Conservation (phyloP, 352 stramenopile genomes). For the Phytophthora lateralis region DNA sequence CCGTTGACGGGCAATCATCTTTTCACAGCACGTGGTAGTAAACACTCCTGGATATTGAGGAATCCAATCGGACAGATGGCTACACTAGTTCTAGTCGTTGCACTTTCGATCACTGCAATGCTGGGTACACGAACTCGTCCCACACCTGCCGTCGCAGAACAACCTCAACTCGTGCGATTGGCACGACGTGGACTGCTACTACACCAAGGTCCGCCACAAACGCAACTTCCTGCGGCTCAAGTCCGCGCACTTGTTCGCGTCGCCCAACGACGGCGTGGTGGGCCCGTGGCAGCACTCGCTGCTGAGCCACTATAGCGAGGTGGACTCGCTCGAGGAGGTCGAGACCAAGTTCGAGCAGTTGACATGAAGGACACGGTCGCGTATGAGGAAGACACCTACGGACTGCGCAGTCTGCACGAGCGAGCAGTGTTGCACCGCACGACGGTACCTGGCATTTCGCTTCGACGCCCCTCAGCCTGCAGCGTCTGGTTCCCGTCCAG, state of each 20-base stretch:
- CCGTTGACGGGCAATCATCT: constrained; percentile 6
- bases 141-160: constrained; percentile 39
- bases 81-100: not conserved
- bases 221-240: constrained; percentile 35
- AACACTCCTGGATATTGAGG: constrained; percentile 4
- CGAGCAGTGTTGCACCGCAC: constrained; percentile 17
- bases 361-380: constrained; percentile 27
- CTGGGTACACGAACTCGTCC: constrained; percentile 8
- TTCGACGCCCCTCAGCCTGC: constrained; percentile 25
- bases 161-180: constrained; percentile 28
- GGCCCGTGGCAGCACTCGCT: constrained; percentile 39
- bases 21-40: not conserved
- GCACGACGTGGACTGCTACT: constrained; percentile 6
- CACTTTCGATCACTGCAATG: constrained; percentile 7
- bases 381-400: constrained; percentile 33
- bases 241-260: constrained; percentile 38
- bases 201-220: constrained; percentile 22
- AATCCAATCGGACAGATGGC: constrained; percentile 1
- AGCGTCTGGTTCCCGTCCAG: constrained; percentile 36
- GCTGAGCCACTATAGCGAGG: constrained; percentile 28
- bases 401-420: constrained; percentile 24
- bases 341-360: constrained; percentile 19
- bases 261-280: constrained; percentile 30
- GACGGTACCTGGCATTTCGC: constrained; percentile 20
- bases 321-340: constrained; percentile 21